Conservation (phyloP, 202 grass and related monocot species). For the Cymbopogon flexuosus region DNA sequence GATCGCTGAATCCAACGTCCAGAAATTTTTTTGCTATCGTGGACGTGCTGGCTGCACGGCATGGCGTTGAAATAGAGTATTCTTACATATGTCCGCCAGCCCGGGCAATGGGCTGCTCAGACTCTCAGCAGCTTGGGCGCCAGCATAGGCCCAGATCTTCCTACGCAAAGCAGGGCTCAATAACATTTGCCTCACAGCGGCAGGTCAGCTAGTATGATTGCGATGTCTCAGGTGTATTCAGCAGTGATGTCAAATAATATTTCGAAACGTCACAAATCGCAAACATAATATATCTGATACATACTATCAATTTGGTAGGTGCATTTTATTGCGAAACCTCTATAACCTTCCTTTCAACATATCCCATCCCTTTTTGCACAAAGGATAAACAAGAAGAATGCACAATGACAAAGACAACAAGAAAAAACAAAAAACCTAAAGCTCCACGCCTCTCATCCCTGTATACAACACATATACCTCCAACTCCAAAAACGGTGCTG, state of each 20-base stretch:
- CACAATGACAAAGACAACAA: slow-evolving; percentile 2
- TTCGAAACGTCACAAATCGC: background rate
- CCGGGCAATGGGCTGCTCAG: too few relatives aligned
- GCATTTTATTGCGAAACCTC: slow-evolving; percentile 4
- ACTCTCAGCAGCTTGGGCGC: too few relatives aligned
- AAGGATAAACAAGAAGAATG: background rate
- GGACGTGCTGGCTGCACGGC: too few relatives aligned
- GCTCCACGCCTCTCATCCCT: slow-evolving; percentile 17
- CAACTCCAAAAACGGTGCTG: slow-evolving; percentile 24
- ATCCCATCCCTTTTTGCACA: background rate
- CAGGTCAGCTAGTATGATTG: too few relatives aligned
- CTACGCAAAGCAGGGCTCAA: too few relatives aligned
- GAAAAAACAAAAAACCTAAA: background rate
- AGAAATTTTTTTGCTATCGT: too few relatives aligned
- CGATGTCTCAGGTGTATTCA: too few relatives aligned
- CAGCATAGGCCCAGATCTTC: too few relatives aligned
- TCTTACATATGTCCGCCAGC: too few relatives aligned
- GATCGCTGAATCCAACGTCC: too few relatives aligned
- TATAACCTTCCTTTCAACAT: slow-evolving; percentile 17
- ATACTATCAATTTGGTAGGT: background rate
- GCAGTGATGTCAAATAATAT: background rate
- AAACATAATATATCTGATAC: background rate
- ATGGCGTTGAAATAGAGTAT: too few relatives aligned
- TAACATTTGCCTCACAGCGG: too few relatives aligned
- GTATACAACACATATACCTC: slow-evolving; percentile 34